A percentile compares a stretch with the other conserved stretches of the same genome.
Evolutionary conservation across 345 rosid species (phyloP).

Genomic region (Corchorus capsularis): DNA sequence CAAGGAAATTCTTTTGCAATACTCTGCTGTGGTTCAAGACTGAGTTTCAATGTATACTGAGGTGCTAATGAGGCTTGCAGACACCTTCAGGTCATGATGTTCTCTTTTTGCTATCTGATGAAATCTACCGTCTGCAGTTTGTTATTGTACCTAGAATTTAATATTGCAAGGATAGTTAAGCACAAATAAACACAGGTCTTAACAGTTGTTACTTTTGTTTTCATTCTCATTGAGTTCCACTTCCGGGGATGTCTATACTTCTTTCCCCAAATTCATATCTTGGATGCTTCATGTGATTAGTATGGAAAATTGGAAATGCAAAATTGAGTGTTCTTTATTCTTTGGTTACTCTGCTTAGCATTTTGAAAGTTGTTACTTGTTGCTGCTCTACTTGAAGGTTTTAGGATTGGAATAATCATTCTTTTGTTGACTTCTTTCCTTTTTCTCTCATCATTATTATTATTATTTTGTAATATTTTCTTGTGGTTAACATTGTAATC

Average conservation of each 20-base stretch:
- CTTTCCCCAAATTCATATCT: background rate
- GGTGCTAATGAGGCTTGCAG: slow-evolving; percentile 1
- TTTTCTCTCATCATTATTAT: no score
- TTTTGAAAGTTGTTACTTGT: background rate
- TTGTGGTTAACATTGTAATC: background rate
- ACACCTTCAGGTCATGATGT: background rate
- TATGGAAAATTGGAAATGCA: background rate
- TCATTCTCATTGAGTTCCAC: background rate
- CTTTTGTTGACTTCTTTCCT: background rate
- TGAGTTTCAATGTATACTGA: background rate
- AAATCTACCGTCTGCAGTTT: background rate
- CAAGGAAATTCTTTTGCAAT: background rate
- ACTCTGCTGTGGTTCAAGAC: background rate
- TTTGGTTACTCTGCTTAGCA: background rate
- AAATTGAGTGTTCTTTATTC: background rate
- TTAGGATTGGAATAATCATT: background rate
- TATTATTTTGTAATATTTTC: no score
- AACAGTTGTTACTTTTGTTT: background rate
- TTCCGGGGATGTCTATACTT: background rate
- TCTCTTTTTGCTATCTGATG: background rate
- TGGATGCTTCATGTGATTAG: background rate
- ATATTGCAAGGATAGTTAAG: background rate
- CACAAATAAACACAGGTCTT: background rate
- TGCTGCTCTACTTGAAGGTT: background rate
- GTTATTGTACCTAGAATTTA: background rate